These are phyloP conservation scores for Tetraselmis chui DNA, from an alignment of 139 green algal species.

Conservation along the genomic window DNA sequence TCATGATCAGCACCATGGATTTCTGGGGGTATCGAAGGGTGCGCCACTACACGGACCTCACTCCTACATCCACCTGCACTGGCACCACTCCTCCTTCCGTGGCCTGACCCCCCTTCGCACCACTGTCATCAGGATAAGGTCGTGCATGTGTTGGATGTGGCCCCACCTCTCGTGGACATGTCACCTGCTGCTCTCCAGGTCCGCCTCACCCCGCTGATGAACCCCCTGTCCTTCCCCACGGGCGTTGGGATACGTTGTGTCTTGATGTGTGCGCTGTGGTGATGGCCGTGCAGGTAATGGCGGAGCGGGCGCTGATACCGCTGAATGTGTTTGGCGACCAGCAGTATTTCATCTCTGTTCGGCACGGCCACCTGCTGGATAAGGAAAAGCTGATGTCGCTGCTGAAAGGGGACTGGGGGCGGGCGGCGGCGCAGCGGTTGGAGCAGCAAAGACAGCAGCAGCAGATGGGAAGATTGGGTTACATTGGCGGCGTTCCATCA, in stretches of 20 bases:
- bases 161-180: neutral
- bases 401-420: neutral
- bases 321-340: neutral
- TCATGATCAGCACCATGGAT: neutral
- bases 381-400: neutral
- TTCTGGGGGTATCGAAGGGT: neutral
- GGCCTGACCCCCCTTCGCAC: too few relatives aligned
- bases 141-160: neutral
- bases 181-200: neutral
- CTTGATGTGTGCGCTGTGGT: too few relatives aligned
- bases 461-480: too few relatives aligned
- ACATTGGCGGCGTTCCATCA: too few relatives aligned
- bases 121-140: neutral
- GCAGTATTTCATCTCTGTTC: neutral
- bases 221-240: too few relatives aligned
- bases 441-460: too few relatives aligned
- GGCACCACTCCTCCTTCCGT: too few relatives aligned
- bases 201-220: too few relatives aligned
- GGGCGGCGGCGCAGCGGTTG: neutral
- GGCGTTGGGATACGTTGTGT: too few relatives aligned
- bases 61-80: too few relatives aligned
- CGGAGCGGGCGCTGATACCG: neutral
- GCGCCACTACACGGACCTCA: too few relatives aligned
- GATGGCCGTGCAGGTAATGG: neutral
- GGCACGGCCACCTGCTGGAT: neutral